Conservation (phyloP, 805 yeast species). For the Brettanomyces bruxellensis region DNA sequence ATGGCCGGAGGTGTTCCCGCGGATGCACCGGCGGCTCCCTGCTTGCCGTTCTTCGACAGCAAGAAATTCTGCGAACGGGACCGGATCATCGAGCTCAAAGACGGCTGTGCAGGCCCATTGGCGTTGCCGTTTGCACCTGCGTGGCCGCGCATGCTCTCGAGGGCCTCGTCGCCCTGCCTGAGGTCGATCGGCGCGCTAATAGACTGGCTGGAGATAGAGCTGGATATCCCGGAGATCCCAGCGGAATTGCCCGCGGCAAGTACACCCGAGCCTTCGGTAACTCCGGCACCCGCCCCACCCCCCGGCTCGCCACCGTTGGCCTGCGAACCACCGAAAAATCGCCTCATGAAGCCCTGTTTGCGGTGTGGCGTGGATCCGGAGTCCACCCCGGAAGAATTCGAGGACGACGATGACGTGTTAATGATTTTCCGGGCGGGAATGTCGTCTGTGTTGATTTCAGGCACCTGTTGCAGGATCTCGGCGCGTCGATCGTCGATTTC, state of each 20-base stretch:
- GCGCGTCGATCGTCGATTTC: conserved; percentile 29
- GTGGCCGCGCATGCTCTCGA: conserved; percentile 5
- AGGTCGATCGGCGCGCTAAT: conserved; percentile 26
- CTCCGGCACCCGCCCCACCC: neutral
- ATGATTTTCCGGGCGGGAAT: too few relatives aligned
- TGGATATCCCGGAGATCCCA: conserved; percentile 1
- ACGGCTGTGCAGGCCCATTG: neutral
- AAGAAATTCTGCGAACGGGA: neutral
- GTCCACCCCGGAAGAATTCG: too few relatives aligned
- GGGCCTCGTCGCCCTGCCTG: conserved; percentile 19
- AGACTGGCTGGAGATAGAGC: conserved; percentile 13
- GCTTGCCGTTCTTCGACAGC: neutral
- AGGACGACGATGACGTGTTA: too few relatives aligned
- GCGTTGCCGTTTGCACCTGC: neutral
- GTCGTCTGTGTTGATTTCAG: too few relatives aligned
- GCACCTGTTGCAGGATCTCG: neutral
- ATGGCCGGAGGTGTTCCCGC: too few relatives aligned
- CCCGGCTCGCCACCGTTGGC: neutral
- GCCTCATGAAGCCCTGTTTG: conserved; percentile 21
- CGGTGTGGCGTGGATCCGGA: conserved; percentile 2
- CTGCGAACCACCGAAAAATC: conserved; percentile 19
- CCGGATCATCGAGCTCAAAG: neutral
- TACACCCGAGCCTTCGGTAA: neutral
- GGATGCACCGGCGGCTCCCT: too few relatives aligned
- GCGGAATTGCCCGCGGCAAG: too few relatives aligned